These are phyloP conservation scores for Cladosporium sphaerospermum DNA, from an alignment of 2,329 filamentous ascomycete species.

Conservation along the genomic window DNA sequence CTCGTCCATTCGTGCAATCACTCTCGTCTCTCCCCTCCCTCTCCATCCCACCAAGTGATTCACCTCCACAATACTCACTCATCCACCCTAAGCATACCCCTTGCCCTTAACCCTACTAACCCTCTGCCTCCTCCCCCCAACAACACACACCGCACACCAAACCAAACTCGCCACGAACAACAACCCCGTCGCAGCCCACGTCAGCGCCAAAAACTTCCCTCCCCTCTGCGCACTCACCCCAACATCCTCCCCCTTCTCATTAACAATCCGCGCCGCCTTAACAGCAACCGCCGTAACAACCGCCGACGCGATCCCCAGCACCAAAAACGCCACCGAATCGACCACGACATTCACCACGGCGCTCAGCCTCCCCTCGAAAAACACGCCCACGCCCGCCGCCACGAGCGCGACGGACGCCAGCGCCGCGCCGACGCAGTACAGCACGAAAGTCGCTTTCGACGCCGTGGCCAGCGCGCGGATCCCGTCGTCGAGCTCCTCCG, in stretches of 20 bases:
- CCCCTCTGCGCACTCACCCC: conserved; percentile 47
- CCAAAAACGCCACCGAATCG: conserved; percentile 46
- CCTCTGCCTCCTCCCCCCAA: not conserved
- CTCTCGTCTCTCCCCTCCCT: too few relatives aligned
- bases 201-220: conserved; percentile 51
- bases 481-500: conserved; percentile 48
- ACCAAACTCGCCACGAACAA: conserved; percentile 23
- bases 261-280: conserved; percentile 49
- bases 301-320: conserved; percentile 67
- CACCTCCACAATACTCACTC: too few relatives aligned
- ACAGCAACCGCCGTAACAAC: conserved; percentile 59
- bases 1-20: too few relatives aligned
- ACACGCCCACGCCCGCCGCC: conserved; percentile 39
- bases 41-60: too few relatives aligned
- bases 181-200: conserved; percentile 49
- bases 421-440: conserved; percentile 54
- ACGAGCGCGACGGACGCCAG: conserved; percentile 48
- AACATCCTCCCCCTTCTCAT: conserved; percentile 45
- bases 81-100: too few relatives aligned
- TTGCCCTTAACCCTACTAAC: not conserved
- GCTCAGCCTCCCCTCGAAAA: conserved; percentile 40
- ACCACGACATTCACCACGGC: conserved; percentile 47
- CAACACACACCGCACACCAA: conserved; percentile 23
- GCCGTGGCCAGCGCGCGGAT: conserved; percentile 46
- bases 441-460: conserved; percentile 48